Base-by-base conservation (phyloP, 257 asterid species). In the Penstemon newberryi region DNA sequence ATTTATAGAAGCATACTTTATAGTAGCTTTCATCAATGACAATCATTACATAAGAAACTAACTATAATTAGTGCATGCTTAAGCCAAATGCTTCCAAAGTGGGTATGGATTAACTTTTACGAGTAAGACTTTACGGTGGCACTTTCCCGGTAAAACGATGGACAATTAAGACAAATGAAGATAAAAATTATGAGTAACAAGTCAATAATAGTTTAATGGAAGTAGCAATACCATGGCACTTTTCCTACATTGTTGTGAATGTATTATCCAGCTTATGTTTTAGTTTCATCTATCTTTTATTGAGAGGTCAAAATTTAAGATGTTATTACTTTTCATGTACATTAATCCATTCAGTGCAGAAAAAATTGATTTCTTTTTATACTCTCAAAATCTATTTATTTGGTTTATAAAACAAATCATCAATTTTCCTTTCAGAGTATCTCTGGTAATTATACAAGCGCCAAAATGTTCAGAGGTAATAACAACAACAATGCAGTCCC, bases 401-500 rank as follows among this genome's bases (percentile, higher is more conserved):
- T 66, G 57, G 47, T 61, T 47, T 15, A 12, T 15, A 11, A 49
- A 41, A 51, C 6, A 51, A 8, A 38, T 63, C 19, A 51, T 8
- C 9, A 13, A 15, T 40, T 63, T 60, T 52, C 63, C 38, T n/a
- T 49, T 73, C 83, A 81, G 79, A 60, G 64, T 69, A 15, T 69
- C 66, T 44, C 39, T 51, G 64, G 72, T 66, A 56, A 37, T 19
- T 65, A 61, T 60, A 50, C 69, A 36, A 40, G 47, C 46, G 49
- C 57, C 51, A 38, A 66, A 69, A 91, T 89, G 96, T 75, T 86
- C 75, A 79, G 89, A 75, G 91, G 86, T 60, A 84, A 63, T 46
- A 63, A 84, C 70, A 83, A 79, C 71, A 82, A 73, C 60, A 82
- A 79, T 60, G 8, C 79, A 19, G 79, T 82, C 8, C 56, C 87